These are phyloP conservation scores for Tetratostichococcus sp. DNA, from an alignment of 139 green algal species.

Conservation along the genomic window DNA sequence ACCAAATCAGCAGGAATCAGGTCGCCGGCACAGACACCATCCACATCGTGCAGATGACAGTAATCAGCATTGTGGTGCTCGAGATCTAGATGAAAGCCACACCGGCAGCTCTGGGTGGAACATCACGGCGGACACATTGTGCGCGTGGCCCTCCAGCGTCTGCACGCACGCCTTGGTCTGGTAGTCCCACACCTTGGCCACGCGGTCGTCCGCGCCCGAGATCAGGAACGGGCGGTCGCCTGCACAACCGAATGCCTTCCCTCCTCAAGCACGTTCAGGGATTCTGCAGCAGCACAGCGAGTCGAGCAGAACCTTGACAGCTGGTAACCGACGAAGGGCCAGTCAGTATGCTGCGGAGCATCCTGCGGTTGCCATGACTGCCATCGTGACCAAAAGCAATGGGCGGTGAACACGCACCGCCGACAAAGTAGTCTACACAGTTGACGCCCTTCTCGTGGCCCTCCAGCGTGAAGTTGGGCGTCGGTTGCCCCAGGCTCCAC, in stretches of 20 bases:
- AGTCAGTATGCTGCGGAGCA: no score
- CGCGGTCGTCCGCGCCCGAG: slow-evolving; percentile 86
- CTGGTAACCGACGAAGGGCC: no score
- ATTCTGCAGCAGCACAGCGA: no score
- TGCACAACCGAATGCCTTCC: no score
- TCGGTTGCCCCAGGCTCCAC: slow-evolving; percentile 89
- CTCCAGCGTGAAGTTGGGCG: slow-evolving; percentile 97
- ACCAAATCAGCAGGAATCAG: no score
- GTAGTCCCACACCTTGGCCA: slow-evolving; percentile 94
- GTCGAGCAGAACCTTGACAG: neutral
- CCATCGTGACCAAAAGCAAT: neutral
- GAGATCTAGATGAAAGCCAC: no score
- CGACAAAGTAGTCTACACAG: slow-evolving; percentile 95
- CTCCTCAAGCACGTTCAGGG: neutral
- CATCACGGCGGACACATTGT: slow-evolving; percentile 89
- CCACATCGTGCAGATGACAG: no score
- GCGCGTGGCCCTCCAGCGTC: slow-evolving; percentile 81
- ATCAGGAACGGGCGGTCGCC: slow-evolving; percentile 97
- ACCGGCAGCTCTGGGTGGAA: slow-evolving; percentile 97
- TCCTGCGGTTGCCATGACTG: no score
- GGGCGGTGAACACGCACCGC: slow-evolving; percentile 23
- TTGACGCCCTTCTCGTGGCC: slow-evolving; percentile 99
- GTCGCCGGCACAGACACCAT: no score
- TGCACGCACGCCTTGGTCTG: slow-evolving; percentile 97
- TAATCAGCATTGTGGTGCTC: no score